Evolutionary conservation across 345 rosid species (phyloP), one percentile per base, ranked within the genome.

Genomic region (Citrus inodora): DNA sequence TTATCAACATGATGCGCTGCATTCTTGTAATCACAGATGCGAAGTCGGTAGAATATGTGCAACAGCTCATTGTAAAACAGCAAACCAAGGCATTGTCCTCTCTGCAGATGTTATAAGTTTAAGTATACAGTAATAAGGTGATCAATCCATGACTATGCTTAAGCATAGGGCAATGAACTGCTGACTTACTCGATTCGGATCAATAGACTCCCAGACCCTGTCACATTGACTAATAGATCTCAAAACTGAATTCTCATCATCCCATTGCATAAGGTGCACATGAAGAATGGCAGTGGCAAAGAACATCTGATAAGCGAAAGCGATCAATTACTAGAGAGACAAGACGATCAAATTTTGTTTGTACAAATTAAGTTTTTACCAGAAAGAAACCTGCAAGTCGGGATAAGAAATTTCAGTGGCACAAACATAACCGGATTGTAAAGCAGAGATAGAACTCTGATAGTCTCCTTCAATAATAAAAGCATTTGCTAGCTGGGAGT

Each of bases 191-290:
- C 83, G 92, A 73, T 90, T 90, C 8, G 92, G 83, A 62, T 84
- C 85, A 81, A 96, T 61, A 25, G 92, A 86, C 51, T 89, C 88
- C 98, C 98, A 94, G 77, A 90, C 87, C 78, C 85, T 85, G 76
- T 96, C 89, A 60, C 99, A 96, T 77, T 87, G 85, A 55, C 66
- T 73, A 67, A 92, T 88, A 73, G 99, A 91, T 60, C 78, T 85
- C 62, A 90, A 94, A 71, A 96, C 94, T 11, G 86, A 84, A 79
- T 74, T 88, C 66, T 89, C 92, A 78, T 94, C 94, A 55, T 82
- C 86, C 97, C 98, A 94, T 85, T 89, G 97, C 94, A 94, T 94
- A 61, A 96, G 94, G 79, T 92, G 98, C 74, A 90, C 99, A 27
- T 96, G 99, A 63, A 96, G 88, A 56, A 89, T 80, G 17, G 97